A percentile compares a stretch with the other conserved stretches of the same genome.
phyloP scores from a whole-genome alignment of 192 early-diverging fungal species.

The Coemansia sp. region DNA sequence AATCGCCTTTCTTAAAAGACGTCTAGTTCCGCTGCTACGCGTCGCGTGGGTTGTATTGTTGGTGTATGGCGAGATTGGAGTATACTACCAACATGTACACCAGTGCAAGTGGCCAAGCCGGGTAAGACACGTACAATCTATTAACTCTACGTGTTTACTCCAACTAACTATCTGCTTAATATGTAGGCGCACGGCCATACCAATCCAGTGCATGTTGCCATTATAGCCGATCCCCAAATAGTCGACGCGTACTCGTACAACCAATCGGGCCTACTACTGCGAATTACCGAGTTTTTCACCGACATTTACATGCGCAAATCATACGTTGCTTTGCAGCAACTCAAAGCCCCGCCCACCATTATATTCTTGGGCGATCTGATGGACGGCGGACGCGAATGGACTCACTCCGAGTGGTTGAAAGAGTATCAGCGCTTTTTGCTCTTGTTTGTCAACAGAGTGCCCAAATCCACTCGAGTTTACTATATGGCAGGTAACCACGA shows the following conservation, averaged over 20 bases:
- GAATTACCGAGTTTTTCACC: slow-evolving; percentile 73
- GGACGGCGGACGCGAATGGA: slow-evolving; percentile 70
- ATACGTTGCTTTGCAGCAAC: slow-evolving; percentile 62
- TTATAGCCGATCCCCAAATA: slow-evolving; percentile 92
- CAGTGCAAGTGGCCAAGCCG: slow-evolving; percentile 36
- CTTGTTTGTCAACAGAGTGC: slow-evolving; percentile 55
- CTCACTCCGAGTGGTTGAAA: slow-evolving; percentile 55
- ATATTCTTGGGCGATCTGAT: slow-evolving; percentile 87
- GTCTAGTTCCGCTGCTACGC: slow-evolving; percentile 21
- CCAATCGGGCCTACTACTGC: slow-evolving; percentile 62
- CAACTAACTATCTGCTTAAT: too few relatives aligned
- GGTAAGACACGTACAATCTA: background rate
- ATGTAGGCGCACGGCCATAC: background rate
- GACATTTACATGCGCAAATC: slow-evolving; percentile 84
- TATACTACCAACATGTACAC: slow-evolving; percentile 31
- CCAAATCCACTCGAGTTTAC: slow-evolving; percentile 28
- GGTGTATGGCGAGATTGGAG: slow-evolving; percentile 31
- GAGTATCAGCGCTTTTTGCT: slow-evolving; percentile 60
- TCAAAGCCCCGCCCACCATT: slow-evolving; percentile 62
- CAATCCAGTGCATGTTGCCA: slow-evolving; percentile 47
- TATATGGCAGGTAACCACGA: slow-evolving; percentile 93
- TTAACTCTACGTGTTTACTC: background rate
- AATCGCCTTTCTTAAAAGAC: background rate
- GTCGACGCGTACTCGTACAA: slow-evolving; percentile 88
- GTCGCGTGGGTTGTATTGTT: slow-evolving; percentile 29